Base-by-base conservation (phyloP, 805 yeast genomes). In the Candida yuanshanica region DNA sequence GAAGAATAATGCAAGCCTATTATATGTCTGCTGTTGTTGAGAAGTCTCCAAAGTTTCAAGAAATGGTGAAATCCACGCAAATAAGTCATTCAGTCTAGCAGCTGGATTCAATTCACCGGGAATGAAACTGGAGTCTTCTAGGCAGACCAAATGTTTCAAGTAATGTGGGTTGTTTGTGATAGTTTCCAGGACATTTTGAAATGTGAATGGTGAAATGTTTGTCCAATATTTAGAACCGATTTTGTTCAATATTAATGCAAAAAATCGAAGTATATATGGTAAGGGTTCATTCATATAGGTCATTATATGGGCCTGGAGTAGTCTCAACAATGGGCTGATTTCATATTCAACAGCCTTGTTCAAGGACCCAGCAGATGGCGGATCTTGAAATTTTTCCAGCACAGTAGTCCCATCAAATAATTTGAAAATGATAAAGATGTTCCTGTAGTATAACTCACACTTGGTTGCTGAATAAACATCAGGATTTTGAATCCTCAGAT, bases 151-250 rank as follows among this genome's bases (percentile, higher is more conserved):
- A 38, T 58, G 63, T 14, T 60, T 61, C 1, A 64, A 52, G 49
- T 68, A 78, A 36, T 66, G 60, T 1, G 81, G 78, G 49, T 74
- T 79, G 16, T 73, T 72, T 36, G 82, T 68, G 1, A 83, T 65
- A 14, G 78, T 69, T 47, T 82, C 89, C 38, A 83, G 58, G 34
- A 81, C 64, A 44, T 77, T 79, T 22, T 67, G 69, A 44, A 72
- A 75, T 2, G 75, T 73, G 45, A 65, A 72, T 0, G 85, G 86
- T 1, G 72, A 63, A 4, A 79, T 67, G 20, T 62, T 49, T 0
- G 56, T 51, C 91, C 93, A 86, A 43, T 81, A 75, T 4, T 64
- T 62, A 0, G 52, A 16, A 7, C 68, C 70, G 10, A 77, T 63
- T 32, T 64, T 64, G 3, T 49, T 44, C 20, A 84, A 57, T 1